These are phyloP conservation scores for Aspergillus brasiliensis DNA, from an alignment of 2,329 filamentous ascomycete species.

Conservation along the genomic window DNA sequence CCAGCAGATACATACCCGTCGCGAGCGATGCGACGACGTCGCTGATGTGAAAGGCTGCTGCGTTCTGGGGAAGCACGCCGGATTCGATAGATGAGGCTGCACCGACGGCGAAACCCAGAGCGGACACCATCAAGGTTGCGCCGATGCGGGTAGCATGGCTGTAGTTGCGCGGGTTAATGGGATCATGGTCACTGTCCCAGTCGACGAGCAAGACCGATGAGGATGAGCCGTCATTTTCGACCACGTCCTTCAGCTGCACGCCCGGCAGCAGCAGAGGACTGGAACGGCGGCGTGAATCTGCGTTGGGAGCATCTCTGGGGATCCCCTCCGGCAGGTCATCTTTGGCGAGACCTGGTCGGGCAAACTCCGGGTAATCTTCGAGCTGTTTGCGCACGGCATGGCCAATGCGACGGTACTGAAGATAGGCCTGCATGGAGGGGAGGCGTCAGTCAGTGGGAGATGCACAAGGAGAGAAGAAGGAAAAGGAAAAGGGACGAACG, in stretches of 20 bases:
- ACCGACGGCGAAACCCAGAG: constrained; percentile 55
- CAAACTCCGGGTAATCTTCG: constrained; percentile 8
- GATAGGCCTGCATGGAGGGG: constrained; percentile 26
- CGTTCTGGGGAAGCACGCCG: constrained; percentile 49
- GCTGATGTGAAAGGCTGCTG: constrained; percentile 50
- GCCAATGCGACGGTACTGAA: constrained; percentile 26
- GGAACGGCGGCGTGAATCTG: background rate
- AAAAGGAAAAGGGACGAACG: background rate
- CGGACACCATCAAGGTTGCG: constrained; percentile 47
- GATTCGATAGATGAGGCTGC: constrained; percentile 58
- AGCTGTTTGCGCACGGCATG: constrained; percentile 22
- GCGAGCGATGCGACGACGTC: constrained; percentile 55
- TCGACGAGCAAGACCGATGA: constrained; percentile 40
- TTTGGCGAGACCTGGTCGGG: constrained; percentile 2
- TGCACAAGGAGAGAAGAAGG: background rate
- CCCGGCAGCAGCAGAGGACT: background rate
- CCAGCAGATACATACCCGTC: constrained; percentile 48
- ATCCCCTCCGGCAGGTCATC: background rate
- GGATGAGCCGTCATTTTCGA: constrained; percentile 3
- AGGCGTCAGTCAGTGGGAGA: background rate
- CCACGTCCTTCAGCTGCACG: constrained; percentile 7
- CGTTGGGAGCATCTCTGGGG: background rate
- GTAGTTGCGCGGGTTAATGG: constrained; percentile 45
- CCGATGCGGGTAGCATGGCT: constrained; percentile 35
- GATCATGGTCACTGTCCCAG: constrained; percentile 43